A percentile compares a stretch with the other conserved stretches of the same genome.
phyloP scores from a whole-genome alignment of 2,329 filamentous ascomycete species.

The Beauveria sp. region DNA sequence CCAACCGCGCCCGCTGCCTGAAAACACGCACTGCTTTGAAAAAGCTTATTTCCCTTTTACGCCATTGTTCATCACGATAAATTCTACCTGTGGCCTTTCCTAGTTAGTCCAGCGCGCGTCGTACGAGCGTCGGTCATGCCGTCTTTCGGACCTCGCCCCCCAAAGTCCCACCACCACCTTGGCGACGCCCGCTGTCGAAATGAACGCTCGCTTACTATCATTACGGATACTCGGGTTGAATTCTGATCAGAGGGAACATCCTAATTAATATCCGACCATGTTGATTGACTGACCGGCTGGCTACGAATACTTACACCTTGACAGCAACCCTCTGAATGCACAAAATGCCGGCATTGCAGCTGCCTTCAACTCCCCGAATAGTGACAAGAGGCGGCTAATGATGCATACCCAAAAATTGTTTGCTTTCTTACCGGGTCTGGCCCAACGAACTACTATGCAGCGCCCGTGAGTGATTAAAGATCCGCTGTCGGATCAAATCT shows the following conservation, averaged over 20 bases:
- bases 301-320: neutral
- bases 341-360: neutral
- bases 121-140: conserved; percentile 9
- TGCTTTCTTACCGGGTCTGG: too few species aligned
- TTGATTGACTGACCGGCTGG: neutral
- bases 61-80: neutral
- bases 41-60: neutral
- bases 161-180: neutral
- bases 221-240: neutral
- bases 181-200: neutral
- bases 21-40: neutral
- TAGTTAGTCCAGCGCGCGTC: neutral
- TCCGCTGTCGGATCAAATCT: too few species aligned
- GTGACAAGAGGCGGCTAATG: too few species aligned
- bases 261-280: neutral
- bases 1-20: neutral
- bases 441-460: too few species aligned
- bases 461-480: too few species aligned
- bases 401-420: too few species aligned
- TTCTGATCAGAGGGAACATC: neutral
- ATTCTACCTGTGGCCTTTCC: neutral
- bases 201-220: neutral
- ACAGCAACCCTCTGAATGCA: neutral
- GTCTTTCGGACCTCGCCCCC: neutral
- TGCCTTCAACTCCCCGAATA: too few species aligned